Base-by-base conservation (phyloP, 768 basidiomycete species). In the Amanita phalloides region DNA sequence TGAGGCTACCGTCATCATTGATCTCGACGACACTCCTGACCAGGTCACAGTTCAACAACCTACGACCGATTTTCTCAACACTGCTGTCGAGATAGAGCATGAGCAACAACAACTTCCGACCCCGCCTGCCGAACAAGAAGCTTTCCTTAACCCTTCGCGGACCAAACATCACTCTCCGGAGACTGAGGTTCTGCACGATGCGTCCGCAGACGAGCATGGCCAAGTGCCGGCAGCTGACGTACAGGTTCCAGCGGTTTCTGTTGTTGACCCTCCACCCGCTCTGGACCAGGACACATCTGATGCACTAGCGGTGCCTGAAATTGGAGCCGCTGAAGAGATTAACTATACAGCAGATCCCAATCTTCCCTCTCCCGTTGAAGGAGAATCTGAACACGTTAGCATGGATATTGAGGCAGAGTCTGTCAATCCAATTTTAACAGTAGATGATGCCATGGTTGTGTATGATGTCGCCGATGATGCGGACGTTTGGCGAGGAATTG, bases 71-170 rank as follows among this genome's bases (percentile, higher is more conserved):
- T 41, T 50, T 28, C 32, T 42, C 38, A 26, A 43, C 32, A 50
- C 26, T 21, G 49, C 48, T 3, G 37, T 38, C n/a, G 48, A 49
- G 36, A n/a, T 42, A 5, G 51, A 52, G 21, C 51, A 33, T 26
- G 57, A 56, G 25, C 49, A 53, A 42, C 57, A 54, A 23, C 61
- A 62, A 36, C 58, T 61, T 25, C 60, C 60, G 7, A 60, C 61
- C 2, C 60, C 61, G 21, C 59, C 58, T 6, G 61, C 63, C 10
- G 63, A 64, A 45, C 48, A 45, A 11, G 51, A 48, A 23, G 11
- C 10, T 47, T 33, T 38, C 25, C n/a, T 48, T 28, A 43, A 46
- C 17, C 30, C 20, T 20, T 28, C 21, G 8, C 35, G n/a, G 9
- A 14, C 46, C 33, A 53, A 21, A 41, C 26, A 45, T n/a, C 23